phyloP scores from a whole-genome alignment of 768 basidiomycete genomes.

The Russula olivacea region DNA sequence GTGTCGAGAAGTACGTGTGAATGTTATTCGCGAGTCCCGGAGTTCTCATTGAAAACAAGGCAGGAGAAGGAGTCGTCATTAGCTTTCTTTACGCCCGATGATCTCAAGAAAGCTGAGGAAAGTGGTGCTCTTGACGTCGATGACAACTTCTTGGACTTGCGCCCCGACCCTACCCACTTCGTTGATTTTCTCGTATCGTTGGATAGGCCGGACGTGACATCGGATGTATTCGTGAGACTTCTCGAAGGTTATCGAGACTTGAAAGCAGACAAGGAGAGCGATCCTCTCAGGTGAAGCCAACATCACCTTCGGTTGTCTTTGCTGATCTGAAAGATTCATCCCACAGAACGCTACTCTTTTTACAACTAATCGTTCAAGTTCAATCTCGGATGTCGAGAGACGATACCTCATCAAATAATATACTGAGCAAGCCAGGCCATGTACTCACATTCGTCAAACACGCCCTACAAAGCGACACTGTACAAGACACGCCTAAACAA shows the following conservation, averaged over 20 bases:
- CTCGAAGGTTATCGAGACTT: constrained; percentile 60
- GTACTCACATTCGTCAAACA: constrained; percentile 80
- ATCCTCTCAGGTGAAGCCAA: constrained; percentile 47
- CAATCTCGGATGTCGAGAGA: constrained; percentile 59
- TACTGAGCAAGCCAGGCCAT: constrained; percentile 61
- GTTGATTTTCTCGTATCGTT: constrained; percentile 59
- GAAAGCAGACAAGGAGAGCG: constrained; percentile 36
- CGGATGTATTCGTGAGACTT: constrained; percentile 65
- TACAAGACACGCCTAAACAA: constrained; percentile 14
- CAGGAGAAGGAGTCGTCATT: constrained; percentile 30
- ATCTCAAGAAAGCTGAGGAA: constrained; percentile 37
- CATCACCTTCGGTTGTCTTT: not conserved
- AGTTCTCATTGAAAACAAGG: constrained; percentile 11
- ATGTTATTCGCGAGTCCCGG: not conserved
- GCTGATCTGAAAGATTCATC: not conserved
- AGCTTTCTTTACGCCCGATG: constrained; percentile 49
- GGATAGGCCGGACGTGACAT: constrained; percentile 62
- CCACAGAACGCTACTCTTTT: constrained; percentile 57
- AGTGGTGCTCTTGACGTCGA: constrained; percentile 44
- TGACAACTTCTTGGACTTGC: constrained; percentile 55
- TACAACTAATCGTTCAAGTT: constrained; percentile 81
- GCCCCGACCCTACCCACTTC: constrained; percentile 71
- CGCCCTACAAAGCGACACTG: constrained; percentile 45
- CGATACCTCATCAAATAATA: constrained; percentile 44
- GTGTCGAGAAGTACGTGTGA: constrained; percentile 40